Conservation (phyloP, 768 basidiomycete species). For the Mycena albidolilacea region DNA sequence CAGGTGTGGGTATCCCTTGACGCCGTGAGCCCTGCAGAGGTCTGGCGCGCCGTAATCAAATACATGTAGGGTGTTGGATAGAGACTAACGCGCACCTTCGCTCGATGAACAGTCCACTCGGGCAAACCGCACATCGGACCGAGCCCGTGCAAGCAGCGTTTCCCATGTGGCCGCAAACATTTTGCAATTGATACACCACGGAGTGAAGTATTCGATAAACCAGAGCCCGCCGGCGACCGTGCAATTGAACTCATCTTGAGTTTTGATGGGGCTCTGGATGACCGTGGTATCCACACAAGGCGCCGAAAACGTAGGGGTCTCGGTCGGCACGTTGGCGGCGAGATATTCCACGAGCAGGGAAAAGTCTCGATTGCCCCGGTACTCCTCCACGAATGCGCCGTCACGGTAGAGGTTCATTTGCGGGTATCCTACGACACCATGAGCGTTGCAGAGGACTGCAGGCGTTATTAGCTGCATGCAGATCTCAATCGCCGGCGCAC, state of each 20-base stretch:
- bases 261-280: conserved; percentile 36
- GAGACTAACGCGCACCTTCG: conserved; percentile 69
- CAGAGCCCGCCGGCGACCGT: conserved; percentile 71
- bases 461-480: too few species aligned
- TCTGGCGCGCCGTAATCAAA: conserved; percentile 60
- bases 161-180: conserved; percentile 89
- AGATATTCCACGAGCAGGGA: conserved; percentile 72
- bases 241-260: conserved; percentile 69
- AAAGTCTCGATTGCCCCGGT: conserved; percentile 66
- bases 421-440: conserved; percentile 53
- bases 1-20: conserved; percentile 59
- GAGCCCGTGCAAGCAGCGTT: conserved; percentile 64
- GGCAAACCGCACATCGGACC: conserved; percentile 74
- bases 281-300: too few species aligned
- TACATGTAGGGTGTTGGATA: not conserved
- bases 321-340: conserved; percentile 29
- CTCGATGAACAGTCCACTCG: conserved; percentile 86
- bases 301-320: too few species aligned
- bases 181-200: conserved; percentile 86
- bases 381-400: conserved; percentile 65
- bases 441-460: too few species aligned
- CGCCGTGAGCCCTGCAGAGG: conserved; percentile 33
- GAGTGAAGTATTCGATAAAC: conserved; percentile 92
- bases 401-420: conserved; percentile 45
- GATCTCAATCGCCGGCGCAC: too few species aligned